Conservation (phyloP, 129 eudicot species). For the Arctium minus region DNA sequence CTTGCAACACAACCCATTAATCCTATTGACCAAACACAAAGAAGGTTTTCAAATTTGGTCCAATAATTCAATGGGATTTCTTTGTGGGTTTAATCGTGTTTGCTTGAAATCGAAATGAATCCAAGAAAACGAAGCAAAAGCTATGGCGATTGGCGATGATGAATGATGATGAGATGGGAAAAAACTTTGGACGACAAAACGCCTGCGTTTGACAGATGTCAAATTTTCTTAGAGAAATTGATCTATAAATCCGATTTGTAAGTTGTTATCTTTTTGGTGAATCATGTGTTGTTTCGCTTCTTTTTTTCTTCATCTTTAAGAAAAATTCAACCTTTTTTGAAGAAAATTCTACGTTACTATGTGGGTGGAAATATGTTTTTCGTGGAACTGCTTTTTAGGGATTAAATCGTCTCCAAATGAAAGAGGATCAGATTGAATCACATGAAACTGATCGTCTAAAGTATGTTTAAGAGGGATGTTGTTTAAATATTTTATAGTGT, state of each 20-base stretch:
- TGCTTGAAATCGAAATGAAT: background rate
- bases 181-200: background rate
- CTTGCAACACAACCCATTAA: constrained; percentile 75
- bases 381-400: background rate
- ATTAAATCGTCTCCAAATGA: background rate
- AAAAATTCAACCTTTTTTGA: background rate
- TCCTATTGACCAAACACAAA: background rate
- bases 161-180: background rate
- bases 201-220: background rate
- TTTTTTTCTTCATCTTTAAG: background rate
- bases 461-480: no score
- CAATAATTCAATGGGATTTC: background rate
- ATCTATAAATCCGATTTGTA: background rate
- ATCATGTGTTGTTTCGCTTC: background rate
- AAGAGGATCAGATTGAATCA: no score
- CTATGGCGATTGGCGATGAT: background rate
- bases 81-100: background rate
- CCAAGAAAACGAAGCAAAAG: background rate
- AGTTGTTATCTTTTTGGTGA: constrained; percentile 1
- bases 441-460: no score
- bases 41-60: background rate
- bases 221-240: background rate
- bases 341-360: background rate
- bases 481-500: no score
- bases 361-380: background rate